Percentiles rank a stretch among this genome's conserved stretches.
These are phyloP conservation scores for Acacia confusa DNA, from an alignment of 306 rosid genomes.

Conservation along the genomic window DNA sequence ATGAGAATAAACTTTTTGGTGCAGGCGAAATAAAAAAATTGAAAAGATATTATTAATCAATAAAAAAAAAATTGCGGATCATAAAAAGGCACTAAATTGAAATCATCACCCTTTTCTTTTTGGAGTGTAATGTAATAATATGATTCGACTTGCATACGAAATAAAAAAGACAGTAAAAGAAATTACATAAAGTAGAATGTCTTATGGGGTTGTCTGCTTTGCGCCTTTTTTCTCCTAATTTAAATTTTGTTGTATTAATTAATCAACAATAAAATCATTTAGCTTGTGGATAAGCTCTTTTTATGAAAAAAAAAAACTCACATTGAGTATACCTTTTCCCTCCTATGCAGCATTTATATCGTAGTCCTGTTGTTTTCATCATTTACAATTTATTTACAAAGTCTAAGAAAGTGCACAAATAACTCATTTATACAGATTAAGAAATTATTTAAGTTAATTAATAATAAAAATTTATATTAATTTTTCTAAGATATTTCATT, in stretches of 20 bases:
- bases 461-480: no score
- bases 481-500: no score
- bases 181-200: neutral
- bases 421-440: no score
- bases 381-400: neutral
- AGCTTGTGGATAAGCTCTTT: no score
- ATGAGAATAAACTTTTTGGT: slow-evolving; percentile 2
- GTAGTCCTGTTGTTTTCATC: neutral
- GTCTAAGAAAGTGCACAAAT: no score
- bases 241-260: neutral
- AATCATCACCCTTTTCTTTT: neutral
- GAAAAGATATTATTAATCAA: neutral
- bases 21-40: neutral
- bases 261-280: neutral
- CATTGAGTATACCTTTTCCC: neutral
- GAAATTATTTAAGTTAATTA: no score
- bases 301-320: neutral
- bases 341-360: neutral
- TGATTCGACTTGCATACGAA: neutral
- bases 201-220: neutral
- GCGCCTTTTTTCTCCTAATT: neutral
- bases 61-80: neutral
- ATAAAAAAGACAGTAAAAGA: neutral
- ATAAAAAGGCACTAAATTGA: neutral
- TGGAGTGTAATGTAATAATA: neutral